A percentile compares a stretch with the other conserved stretches of the same genome.
Conservation (phyloP, 345 rosid species). For the Populus pruinosa region DNA sequence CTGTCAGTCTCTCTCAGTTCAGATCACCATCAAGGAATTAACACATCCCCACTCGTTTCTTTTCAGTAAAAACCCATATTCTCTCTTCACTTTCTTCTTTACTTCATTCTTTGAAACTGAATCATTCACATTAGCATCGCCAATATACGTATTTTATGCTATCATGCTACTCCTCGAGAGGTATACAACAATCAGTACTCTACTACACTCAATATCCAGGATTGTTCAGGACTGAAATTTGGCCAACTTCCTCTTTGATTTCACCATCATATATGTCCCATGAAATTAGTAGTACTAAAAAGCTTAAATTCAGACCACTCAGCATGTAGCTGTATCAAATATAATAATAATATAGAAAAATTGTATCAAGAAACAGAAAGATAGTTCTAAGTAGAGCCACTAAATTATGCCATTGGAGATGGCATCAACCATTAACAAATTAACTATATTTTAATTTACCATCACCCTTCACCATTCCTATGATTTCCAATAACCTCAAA, state of each 20-base stretch:
- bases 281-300: not conserved
- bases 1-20: conserved; percentile 21
- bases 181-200: not conserved
- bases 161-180: not conserved
- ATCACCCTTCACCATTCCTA: not conserved
- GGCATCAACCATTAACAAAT: not conserved
- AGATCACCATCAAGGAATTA: conserved; percentile 28
- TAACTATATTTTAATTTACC: not conserved
- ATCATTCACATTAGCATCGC: not conserved
- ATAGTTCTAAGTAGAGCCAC: not conserved
- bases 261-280: not conserved
- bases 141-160: not conserved
- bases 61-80: conserved; percentile 2
- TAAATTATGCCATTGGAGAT: not conserved
- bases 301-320: no score
- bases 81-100: not conserved
- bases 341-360: not conserved
- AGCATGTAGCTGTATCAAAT: not conserved
- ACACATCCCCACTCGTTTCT: conserved; percentile 39
- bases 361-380: not conserved
- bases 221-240: not conserved
- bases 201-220: not conserved
- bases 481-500: not conserved
- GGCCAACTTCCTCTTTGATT: not conserved
- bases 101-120: not conserved